Evolutionary conservation across 305 asterid genomes (phyloP).

Genomic region (Nicotiana rustica): DNA sequence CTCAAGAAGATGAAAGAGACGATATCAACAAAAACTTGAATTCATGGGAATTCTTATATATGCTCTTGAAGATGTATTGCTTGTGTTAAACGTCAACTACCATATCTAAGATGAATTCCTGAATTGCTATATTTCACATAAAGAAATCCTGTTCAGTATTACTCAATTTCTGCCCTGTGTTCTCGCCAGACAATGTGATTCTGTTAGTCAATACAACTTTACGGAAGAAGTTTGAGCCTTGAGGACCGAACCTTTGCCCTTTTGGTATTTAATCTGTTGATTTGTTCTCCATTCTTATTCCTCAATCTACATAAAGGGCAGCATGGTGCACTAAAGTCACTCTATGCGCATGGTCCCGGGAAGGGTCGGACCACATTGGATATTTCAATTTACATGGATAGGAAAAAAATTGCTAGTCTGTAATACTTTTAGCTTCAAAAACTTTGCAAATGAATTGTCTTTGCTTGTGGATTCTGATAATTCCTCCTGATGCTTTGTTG

Average conservation of each 20-base stretch:
- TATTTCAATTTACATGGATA: conserved; percentile 15
- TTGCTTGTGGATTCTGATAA: not conserved
- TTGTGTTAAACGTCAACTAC: too few relatives aligned
- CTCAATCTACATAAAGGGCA: not conserved
- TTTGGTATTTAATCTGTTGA: not conserved
- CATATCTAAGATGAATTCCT: not conserved
- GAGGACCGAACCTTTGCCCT: not conserved
- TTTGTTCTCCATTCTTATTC: not conserved
- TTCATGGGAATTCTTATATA: too few relatives aligned
- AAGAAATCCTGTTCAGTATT: not conserved
- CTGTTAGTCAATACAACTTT: conserved; percentile 13
- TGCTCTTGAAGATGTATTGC: too few relatives aligned
- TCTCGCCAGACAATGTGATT: not conserved
- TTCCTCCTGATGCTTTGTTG: conserved; percentile 7
- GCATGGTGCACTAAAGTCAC: not conserved
- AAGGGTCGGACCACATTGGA: not conserved
- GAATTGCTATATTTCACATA: not conserved
- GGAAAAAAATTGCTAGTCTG: not conserved
- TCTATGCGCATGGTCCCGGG: not conserved
- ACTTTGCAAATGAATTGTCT: not conserved
- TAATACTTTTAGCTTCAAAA: conserved; percentile 26
- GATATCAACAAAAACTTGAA: too few relatives aligned
- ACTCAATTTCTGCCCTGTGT: not conserved
- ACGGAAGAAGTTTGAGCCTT: not conserved
- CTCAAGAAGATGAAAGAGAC: too few relatives aligned